phyloP scores from a whole-genome alignment of 176 grass and related monocot genomes.

The Triticum dicoccoides region DNA sequence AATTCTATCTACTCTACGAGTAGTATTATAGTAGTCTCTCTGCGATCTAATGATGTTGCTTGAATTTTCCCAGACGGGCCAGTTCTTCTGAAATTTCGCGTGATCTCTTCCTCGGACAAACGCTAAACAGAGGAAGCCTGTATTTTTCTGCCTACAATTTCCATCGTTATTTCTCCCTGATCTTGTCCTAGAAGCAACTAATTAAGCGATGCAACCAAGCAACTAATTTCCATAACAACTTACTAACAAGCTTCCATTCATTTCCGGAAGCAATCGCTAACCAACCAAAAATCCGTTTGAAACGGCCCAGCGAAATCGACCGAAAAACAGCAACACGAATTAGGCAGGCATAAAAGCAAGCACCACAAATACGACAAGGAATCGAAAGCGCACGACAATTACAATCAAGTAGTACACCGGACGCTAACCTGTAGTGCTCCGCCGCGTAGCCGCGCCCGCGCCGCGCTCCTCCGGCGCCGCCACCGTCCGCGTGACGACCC shows the following conservation, averaged over 20 bases:
- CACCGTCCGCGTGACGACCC: slow-evolving; percentile 1
- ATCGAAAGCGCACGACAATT: not conserved
- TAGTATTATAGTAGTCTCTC: not conserved
- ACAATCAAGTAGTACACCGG: not conserved
- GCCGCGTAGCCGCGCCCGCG: not conserved
- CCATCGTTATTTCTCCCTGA: not conserved
- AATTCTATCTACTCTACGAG: not conserved
- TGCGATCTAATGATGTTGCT: not conserved
- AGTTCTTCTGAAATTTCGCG: not conserved
- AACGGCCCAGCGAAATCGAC: not conserved
- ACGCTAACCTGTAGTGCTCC: slow-evolving; percentile 17
- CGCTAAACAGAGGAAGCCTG: not conserved
- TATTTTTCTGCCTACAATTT: not conserved
- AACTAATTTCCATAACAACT: not conserved
- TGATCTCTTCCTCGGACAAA: not conserved
- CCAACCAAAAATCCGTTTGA: not conserved
- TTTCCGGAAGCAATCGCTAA: not conserved
- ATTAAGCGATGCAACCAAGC: not conserved
- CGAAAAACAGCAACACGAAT: not conserved
- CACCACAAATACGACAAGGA: not conserved
- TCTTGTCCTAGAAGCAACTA: not conserved
- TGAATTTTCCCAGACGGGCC: not conserved
- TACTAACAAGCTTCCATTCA: not conserved
- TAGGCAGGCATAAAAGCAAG: not conserved
- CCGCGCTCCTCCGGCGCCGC: not conserved